A percentile compares a stretch with the other conserved stretches of the same genome.
phyloP scores from a whole-genome alignment of 1,284 basidiomycete species.

The Cryptococcus sp. region DNA sequence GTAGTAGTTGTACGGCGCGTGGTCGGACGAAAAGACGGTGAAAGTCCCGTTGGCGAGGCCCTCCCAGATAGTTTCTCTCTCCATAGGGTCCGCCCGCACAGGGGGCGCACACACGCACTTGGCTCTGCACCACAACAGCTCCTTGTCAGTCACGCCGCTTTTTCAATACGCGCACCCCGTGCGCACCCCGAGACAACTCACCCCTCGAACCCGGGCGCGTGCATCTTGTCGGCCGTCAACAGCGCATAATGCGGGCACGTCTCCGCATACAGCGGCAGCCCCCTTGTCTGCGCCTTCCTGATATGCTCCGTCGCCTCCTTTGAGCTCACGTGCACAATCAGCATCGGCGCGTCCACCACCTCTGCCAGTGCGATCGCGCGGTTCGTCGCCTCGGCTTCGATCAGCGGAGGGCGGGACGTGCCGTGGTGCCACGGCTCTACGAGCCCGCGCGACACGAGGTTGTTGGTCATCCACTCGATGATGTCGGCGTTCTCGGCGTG shows the following conservation, averaged over 20 bases:
- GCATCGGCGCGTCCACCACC: constrained; percentile 29
- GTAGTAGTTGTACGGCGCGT: constrained; percentile 16
- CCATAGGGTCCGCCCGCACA: too few species aligned
- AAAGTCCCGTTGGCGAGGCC: constrained; percentile 23
- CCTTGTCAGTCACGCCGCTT: too few species aligned
- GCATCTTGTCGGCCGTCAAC: constrained; percentile 2
- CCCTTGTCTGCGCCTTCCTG: constrained; percentile 24
- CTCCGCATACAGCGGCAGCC: constrained; percentile 30
- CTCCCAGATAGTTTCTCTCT: too few species aligned
- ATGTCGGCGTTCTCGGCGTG: constrained; percentile 25
- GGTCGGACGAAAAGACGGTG: constrained; percentile 22
- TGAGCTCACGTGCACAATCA: constrained; percentile 36
- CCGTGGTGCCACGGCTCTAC: constrained; percentile 18
- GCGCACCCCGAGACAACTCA: too few species aligned
- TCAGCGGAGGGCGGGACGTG: constrained; percentile 28
- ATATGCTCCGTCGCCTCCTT: constrained; percentile 16
- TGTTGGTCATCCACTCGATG: constrained; percentile 22
- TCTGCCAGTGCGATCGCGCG: constrained; percentile 33
- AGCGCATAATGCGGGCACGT: constrained; percentile 23
- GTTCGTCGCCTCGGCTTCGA: constrained; percentile 34
- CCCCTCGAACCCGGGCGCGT: too few species aligned
- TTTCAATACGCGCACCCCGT: too few species aligned
- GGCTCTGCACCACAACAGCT: too few species aligned
- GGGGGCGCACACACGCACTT: too few species aligned
- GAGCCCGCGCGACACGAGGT: constrained; percentile 2